These are phyloP conservation scores for Malus sieversii DNA, from an alignment of 306 rosid species.

Conservation along the genomic window DNA sequence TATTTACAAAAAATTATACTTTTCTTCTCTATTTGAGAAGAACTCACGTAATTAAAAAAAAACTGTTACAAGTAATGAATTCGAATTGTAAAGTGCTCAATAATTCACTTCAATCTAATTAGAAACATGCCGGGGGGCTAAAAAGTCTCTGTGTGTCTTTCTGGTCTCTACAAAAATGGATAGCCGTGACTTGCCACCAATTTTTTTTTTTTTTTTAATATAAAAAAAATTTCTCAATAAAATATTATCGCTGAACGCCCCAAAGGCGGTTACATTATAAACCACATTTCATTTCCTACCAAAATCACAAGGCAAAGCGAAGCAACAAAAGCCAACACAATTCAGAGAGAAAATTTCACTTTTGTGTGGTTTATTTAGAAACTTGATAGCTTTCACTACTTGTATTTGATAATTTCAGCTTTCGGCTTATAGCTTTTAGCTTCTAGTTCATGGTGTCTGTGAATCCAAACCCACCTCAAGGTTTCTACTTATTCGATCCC, in stretches of 20 bases:
- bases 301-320: not conserved
- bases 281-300: not conserved
- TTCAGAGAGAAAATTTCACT: not conserved
- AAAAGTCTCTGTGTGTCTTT: too few relatives aligned
- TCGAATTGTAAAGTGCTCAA: too few relatives aligned
- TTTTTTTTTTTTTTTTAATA: too few relatives aligned
- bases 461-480: conserved; percentile 56
- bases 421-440: conserved; percentile 18
- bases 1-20: too few relatives aligned
- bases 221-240: too few relatives aligned
- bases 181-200: too few relatives aligned
- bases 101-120: too few relatives aligned
- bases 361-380: not conserved
- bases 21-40: too few relatives aligned
- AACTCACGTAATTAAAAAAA: too few relatives aligned
- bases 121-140: too few relatives aligned
- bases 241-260: too few relatives aligned
- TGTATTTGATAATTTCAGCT: not conserved
- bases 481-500: conserved; percentile 55
- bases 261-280: not conserved
- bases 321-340: not conserved
- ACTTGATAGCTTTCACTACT: not conserved
- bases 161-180: accelerated
- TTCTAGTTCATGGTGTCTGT: conserved; percentile 58
- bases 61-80: too few relatives aligned